Evolutionary conservation across 2,329 filamentous ascomycete species (phyloP), one percentile per base, ranked within the genome.

Genomic region (Zymoseptoria passerinii): DNA sequence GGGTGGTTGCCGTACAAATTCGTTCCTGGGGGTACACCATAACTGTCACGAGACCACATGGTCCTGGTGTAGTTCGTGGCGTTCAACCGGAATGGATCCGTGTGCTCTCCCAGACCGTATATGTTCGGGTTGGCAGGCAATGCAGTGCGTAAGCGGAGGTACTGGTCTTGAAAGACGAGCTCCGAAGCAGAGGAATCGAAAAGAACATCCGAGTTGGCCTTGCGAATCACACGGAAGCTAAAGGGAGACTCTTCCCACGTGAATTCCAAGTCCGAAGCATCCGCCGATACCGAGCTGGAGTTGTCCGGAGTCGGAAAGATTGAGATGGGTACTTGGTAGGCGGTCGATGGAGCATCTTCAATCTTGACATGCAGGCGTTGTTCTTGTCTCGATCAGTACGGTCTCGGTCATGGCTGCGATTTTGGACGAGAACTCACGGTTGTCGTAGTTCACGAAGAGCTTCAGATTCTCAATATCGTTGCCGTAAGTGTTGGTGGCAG

Each of bases 91-190:
- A 63, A 65, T 48, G 54, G 52, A 44, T 91, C 88, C 2, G 82
- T 85, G 69, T 90, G 86, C 73, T 92, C 89, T 29, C 89, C 89
- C 1, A 92, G 78, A 0, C 89, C 89, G 69, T 92, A 92, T 4
- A 94, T 75, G 66, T 88, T 83, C 0, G 88, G 86, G 55, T 84
- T 76, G 0, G 81, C 72, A 0, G 89, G 88, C 16, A 94, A 77
- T 60, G 78, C 81, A 1, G 89, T 92, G 44, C 86, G 81, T 57
- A 92, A 77, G n/a, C 85, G 83, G 23, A 92, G 49, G n/a, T 63
- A 72, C 48, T 71, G 67, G 51, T 71, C 67, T 57, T 71, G 65
- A 54, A 68, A 71, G 2, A 72, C 63, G 28, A 72, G 59, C 8
- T 61, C 58, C 8, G 63, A 61, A 20, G 68, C 69, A 20, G 65